These are phyloP conservation scores for Mycena indigotica DNA, from an alignment of 768 basidiomycete species.

Conservation along the genomic window DNA sequence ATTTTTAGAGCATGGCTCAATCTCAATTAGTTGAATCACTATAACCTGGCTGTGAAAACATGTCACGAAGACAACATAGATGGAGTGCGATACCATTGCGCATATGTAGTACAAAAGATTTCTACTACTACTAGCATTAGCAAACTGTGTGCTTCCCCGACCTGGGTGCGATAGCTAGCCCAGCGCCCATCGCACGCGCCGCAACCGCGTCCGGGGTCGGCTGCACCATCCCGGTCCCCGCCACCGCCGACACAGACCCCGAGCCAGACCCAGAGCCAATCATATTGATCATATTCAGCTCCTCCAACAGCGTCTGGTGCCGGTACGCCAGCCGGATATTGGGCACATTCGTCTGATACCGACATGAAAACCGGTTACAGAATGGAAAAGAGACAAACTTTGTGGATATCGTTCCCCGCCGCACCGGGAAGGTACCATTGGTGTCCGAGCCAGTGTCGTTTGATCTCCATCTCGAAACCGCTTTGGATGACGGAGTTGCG, in stretches of 20 bases:
- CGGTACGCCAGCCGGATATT: slow-evolving; percentile 88
- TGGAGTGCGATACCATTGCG: no score
- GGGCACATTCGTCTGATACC: slow-evolving; percentile 89
- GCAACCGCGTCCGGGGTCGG: slow-evolving; percentile 40
- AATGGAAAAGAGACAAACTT: slow-evolving; percentile 49
- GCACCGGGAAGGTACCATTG: slow-evolving; percentile 93
- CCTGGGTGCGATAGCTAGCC: slow-evolving; percentile 16
- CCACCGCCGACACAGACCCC: not conserved
- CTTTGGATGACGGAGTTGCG: slow-evolving; percentile 96
- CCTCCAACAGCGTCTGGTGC: slow-evolving; percentile 86
- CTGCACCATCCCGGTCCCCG: slow-evolving; percentile 5
- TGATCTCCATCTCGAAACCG: slow-evolving; percentile 98
- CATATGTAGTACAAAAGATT: no score
- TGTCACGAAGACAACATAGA: no score
- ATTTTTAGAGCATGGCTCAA: no score
- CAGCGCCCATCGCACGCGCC: slow-evolving; percentile 37
- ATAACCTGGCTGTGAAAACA: no score
- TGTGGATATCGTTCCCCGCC: slow-evolving; percentile 93
- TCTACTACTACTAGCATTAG: no score
- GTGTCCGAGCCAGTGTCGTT: slow-evolving; percentile 92
- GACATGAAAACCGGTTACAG: not conserved
- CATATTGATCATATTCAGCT: slow-evolving; percentile 68
- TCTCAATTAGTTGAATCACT: no score
- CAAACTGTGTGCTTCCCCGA: slow-evolving; percentile 11
- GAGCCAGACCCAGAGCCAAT: slow-evolving; percentile 16